Conservation (phyloP, 768 basidiomycete genomes). For the Suillus paluster region DNA sequence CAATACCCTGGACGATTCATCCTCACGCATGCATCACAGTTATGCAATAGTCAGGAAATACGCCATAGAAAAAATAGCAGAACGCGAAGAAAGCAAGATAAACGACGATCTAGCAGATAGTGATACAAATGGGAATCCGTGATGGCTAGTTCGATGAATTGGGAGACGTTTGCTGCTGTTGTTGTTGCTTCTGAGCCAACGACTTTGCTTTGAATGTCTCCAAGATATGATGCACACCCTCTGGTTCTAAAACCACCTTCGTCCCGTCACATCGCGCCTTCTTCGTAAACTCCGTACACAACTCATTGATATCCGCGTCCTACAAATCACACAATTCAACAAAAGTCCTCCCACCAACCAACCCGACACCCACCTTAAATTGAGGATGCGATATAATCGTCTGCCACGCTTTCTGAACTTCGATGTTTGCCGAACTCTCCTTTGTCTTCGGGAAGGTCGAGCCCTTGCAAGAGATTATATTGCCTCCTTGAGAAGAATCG, state of each 20-base stretch:
- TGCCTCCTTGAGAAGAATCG: conserved; percentile 44
- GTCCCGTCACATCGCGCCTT: conserved; percentile 87
- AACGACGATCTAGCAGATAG: conserved; percentile 1
- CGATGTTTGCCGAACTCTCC: conserved; percentile 74
- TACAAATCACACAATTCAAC: conserved; percentile 31
- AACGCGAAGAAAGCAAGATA: background rate
- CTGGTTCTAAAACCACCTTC: conserved; percentile 74
- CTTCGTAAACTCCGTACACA: conserved; percentile 78
- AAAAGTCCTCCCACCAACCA: background rate
- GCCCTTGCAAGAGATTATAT: conserved; percentile 68
- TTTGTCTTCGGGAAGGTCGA: conserved; percentile 70
- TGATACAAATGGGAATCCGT: conserved; percentile 3
- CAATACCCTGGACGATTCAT: background rate
- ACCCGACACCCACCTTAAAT: conserved; percentile 62
- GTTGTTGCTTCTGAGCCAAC: conserved; percentile 15
- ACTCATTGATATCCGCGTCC: conserved; percentile 78
- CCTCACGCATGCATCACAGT: background rate
- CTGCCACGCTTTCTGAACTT: conserved; percentile 80
- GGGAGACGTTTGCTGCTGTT: background rate
- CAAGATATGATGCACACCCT: conserved; percentile 47
- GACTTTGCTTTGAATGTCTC: conserved; percentile 42
- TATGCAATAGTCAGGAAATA: conserved; percentile 6
- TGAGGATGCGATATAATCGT: conserved; percentile 74
- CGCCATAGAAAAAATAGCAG: conserved; percentile 1
- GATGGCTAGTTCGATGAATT: background rate